These are phyloP conservation scores for Phaeosphaeriaceae sp. DNA, from an alignment of 2,329 filamentous ascomycete genomes.

Conservation along the genomic window DNA sequence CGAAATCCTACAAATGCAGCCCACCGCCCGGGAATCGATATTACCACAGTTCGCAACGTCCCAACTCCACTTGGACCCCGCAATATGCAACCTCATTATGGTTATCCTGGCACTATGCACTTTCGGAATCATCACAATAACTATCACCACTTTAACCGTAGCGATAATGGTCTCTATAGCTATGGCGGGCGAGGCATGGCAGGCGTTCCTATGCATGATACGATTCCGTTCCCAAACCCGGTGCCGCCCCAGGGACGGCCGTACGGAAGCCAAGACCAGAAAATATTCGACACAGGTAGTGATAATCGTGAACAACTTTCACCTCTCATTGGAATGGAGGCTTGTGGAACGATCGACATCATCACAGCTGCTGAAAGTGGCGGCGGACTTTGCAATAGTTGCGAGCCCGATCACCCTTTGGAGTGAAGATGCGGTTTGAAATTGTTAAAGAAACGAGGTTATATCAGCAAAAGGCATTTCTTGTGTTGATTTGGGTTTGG, in stretches of 20 bases:
- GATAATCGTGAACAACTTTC: neutral
- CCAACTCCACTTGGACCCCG: conserved; percentile 3
- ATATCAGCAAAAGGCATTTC: too few species aligned
- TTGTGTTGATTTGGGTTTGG: too few species aligned
- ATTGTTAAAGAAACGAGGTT: too few species aligned
- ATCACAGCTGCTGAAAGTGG: conserved; percentile 22
- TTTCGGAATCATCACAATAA: conserved; percentile 5
- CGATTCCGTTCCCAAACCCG: conserved; percentile 39
- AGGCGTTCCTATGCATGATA: conserved; percentile 40
- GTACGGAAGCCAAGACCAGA: neutral
- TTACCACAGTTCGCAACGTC: conserved; percentile 22
- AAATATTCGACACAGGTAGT: conserved; percentile 1
- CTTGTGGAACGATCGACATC: conserved; percentile 25
- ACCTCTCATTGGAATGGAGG: conserved; percentile 1
- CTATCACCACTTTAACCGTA: conserved; percentile 4
- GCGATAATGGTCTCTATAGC: conserved; percentile 34
- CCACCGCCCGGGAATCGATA: conserved; percentile 8
- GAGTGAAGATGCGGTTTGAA: neutral
- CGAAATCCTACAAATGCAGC: conserved; percentile 4
- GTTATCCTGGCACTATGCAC: conserved; percentile 11
- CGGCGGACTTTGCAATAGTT: conserved; percentile 20
- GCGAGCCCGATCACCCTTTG: conserved; percentile 18
- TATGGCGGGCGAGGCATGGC: conserved; percentile 16
- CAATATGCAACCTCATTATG: neutral
- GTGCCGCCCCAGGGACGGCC: conserved; percentile 31